Evolutionary conservation across 2,329 filamentous ascomycete species (phyloP).

Genomic region (Gnomoniopsis smithogilvyi): DNA sequence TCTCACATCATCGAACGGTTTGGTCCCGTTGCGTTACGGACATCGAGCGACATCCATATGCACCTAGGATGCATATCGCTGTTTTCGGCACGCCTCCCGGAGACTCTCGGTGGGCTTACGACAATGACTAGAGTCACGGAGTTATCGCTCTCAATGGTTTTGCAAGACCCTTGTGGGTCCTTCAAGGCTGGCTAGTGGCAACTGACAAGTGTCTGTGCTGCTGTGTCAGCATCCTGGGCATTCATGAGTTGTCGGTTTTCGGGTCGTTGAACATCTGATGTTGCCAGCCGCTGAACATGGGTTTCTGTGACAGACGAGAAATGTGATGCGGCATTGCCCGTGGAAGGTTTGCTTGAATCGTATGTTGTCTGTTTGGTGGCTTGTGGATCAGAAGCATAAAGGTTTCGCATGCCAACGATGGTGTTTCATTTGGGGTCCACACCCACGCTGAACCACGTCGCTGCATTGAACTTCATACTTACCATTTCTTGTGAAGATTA

Average conservation of each 20-base stretch:
- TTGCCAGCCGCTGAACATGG: neutral
- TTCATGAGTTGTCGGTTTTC: neutral
- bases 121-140: neutral
- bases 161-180: too few species aligned
- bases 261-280: neutral
- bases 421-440: constrained; percentile 1
- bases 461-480: neutral
- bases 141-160: too few species aligned
- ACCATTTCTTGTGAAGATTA: neutral
- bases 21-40: neutral
- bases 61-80: neutral
- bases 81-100: neutral
- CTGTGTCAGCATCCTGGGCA: too few species aligned
- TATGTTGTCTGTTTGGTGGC: neutral
- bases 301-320: neutral
- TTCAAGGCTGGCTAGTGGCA: too few species aligned
- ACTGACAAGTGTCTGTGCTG: neutral
- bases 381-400: neutral
- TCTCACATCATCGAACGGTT: neutral
- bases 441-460: neutral
- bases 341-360: neutral
- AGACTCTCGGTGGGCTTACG: neutral
- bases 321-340: neutral
- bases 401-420: neutral
- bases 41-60: neutral